Conservation (phyloP, 202 grass and related monocot genomes). For the Bolboschoenoplectus hybrid region DNA sequence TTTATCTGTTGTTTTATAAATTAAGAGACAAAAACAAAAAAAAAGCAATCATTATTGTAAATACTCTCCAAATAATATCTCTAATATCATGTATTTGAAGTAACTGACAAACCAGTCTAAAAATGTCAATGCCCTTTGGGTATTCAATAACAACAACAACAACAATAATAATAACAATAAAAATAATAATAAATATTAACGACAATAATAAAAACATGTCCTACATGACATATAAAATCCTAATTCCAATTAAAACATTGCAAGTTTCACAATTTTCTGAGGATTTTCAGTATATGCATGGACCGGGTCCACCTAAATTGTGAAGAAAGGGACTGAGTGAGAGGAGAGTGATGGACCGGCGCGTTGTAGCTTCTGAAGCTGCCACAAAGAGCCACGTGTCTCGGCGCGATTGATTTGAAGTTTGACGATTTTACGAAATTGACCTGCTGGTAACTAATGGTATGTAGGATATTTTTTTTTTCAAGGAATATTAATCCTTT, state of each 20-base stretch:
- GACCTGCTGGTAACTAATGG: neutral
- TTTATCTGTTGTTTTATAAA: no score
- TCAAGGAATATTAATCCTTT: neutral
- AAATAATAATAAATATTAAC: neutral
- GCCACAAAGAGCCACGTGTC: neutral
- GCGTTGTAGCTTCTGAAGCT: neutral
- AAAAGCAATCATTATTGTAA: no score
- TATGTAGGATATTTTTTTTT: neutral
- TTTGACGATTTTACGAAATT: neutral
- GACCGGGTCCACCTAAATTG: neutral
- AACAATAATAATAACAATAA: neutral
- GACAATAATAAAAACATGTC: no score
- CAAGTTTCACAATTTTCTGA: neutral
- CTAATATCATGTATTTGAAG: no score
- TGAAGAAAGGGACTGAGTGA: neutral
- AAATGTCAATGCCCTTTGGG: no score
- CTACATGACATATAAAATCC: no score
- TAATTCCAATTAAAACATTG: neutral
- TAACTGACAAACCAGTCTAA: no score
- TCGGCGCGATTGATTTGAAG: neutral
- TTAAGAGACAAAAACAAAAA: no score
- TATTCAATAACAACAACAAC: no score
- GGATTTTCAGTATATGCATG: neutral
- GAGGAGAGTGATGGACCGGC: neutral
- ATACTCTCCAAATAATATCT: no score